phyloP scores from a whole-genome alignment of 371 early-diverging fungal species.

The Syncephalis fuscata region DNA sequence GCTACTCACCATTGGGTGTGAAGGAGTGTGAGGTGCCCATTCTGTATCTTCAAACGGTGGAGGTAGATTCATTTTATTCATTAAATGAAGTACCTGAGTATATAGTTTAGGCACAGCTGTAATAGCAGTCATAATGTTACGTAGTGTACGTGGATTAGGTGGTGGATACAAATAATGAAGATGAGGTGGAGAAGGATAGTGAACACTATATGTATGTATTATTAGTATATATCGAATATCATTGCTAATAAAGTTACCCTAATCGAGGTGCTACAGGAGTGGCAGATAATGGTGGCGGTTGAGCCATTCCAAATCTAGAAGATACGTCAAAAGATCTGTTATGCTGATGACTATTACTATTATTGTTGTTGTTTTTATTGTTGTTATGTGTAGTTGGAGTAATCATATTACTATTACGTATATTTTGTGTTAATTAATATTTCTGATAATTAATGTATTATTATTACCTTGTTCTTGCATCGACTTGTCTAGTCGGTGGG shows the following conservation, averaged over 20 bases:
- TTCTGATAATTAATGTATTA: too few relatives aligned
- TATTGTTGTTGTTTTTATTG: neutral
- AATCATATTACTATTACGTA: too few relatives aligned
- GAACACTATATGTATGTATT: conserved; percentile 7
- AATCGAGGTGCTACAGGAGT: conserved; percentile 1
- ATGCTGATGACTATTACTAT: neutral
- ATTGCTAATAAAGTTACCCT: conserved; percentile 8
- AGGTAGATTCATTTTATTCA: conserved; percentile 54
- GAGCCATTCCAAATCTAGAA: neutral
- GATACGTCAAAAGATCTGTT: neutral
- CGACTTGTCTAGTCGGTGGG: neutral
- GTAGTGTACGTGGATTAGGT: conserved; percentile 26
- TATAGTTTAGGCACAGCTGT: conserved; percentile 28
- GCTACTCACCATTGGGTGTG: neutral
- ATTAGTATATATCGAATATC: neutral
- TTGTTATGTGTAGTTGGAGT: neutral
- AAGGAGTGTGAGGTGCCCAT: neutral
- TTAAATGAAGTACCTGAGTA: conserved; percentile 43
- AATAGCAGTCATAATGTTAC: conserved; percentile 28
- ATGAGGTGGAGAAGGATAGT: conserved; percentile 28
- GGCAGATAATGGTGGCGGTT: neutral
- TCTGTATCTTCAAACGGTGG: conserved; percentile 29
- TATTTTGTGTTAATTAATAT: too few relatives aligned
- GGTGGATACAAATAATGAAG: conserved; percentile 29
- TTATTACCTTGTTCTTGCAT: neutral